Evolutionary conservation across 306 rosid genomes (phyloP).

Genomic region (Prunus fruticosa): DNA sequence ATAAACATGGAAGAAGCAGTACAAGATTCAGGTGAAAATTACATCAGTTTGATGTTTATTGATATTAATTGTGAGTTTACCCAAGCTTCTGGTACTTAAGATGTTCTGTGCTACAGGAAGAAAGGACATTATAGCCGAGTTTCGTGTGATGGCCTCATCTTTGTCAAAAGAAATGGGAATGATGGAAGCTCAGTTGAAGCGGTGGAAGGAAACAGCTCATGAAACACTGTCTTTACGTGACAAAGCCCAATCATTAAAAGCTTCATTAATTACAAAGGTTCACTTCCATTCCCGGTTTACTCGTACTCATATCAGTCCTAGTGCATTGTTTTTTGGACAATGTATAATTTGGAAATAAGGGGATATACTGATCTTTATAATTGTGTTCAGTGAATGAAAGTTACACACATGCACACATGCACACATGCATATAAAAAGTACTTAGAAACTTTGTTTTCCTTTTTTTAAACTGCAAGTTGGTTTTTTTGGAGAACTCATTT

Average conservation of each 20-base stretch:
- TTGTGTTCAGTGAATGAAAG: not conserved
- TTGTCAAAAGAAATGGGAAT: constrained; percentile 93
- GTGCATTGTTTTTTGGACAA: not conserved
- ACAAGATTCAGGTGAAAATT: constrained; percentile 70
- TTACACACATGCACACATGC: not conserved
- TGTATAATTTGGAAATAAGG: not conserved
- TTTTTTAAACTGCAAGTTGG: not conserved
- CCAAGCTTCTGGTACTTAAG: constrained; percentile 37
- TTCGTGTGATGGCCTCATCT: constrained; percentile 86
- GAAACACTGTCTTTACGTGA: constrained; percentile 74
- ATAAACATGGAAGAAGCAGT: constrained; percentile 78
- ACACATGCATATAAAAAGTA: not conserved
- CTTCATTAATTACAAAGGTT: constrained; percentile 61
- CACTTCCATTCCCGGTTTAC: constrained; percentile 8
- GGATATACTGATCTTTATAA: not conserved
- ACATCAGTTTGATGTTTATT: constrained; percentile 22
- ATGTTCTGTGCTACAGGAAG: constrained; percentile 60
- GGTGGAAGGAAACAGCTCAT: constrained; percentile 87
- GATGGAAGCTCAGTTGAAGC: constrained; percentile 89
- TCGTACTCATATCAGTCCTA: not conserved
- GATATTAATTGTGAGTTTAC: constrained; percentile 3
- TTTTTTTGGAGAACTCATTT: not conserved
- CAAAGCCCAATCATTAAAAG: constrained; percentile 59
- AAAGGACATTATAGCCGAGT: constrained; percentile 85
- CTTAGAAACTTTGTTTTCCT: not conserved